Percentiles rank a stretch among this genome's conserved stretches.
phyloP scores from a whole-genome alignment of 2,329 filamentous ascomycete species.

The Botryotinia narcissicola region DNA sequence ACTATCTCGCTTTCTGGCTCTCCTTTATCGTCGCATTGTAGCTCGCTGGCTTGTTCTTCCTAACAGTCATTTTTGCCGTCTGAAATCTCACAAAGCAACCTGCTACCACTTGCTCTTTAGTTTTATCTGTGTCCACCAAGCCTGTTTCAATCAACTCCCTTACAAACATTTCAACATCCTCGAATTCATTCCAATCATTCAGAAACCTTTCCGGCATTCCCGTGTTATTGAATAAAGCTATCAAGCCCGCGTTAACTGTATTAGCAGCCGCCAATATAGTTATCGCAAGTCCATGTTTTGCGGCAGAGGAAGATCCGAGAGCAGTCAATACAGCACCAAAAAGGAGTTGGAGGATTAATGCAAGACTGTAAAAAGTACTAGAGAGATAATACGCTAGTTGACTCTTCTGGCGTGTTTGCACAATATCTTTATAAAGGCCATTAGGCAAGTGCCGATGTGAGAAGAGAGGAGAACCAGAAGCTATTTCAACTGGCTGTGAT shows the following conservation, averaged over 20 bases:
- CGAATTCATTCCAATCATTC: conserved; percentile 30
- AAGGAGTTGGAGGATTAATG: conserved; percentile 30
- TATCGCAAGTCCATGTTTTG: conserved; percentile 23
- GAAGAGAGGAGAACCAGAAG: conserved; percentile 8
- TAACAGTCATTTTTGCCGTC: conserved; percentile 21
- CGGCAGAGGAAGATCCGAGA: conserved; percentile 24
- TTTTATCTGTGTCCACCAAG: conserved; percentile 18
- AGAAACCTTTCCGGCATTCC: conserved; percentile 27
- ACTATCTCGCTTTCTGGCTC: not conserved
- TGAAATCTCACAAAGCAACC: conserved; percentile 22
- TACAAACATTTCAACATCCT: conserved; percentile 25
- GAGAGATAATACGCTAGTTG: conserved; percentile 28
- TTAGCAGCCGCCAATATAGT: conserved; percentile 31
- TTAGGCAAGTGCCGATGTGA: conserved; percentile 21
- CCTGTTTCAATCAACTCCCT: conserved; percentile 24
- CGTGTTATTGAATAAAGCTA: conserved; percentile 29
- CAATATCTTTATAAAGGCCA: conserved; percentile 30
- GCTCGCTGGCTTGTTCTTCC: conserved; percentile 19
- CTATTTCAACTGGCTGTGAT: conserved; percentile 15
- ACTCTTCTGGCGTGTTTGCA: conserved; percentile 20
- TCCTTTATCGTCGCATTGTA: conserved; percentile 15
- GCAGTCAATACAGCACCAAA: conserved; percentile 33
- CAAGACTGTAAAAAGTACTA: conserved; percentile 26
- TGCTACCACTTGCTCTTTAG: conserved; percentile 22
- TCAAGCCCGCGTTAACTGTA: conserved; percentile 27